These are phyloP conservation scores for Chrysoporthe deuterocubensis DNA, from an alignment of 2,329 filamentous ascomycete genomes.

Conservation along the genomic window DNA sequence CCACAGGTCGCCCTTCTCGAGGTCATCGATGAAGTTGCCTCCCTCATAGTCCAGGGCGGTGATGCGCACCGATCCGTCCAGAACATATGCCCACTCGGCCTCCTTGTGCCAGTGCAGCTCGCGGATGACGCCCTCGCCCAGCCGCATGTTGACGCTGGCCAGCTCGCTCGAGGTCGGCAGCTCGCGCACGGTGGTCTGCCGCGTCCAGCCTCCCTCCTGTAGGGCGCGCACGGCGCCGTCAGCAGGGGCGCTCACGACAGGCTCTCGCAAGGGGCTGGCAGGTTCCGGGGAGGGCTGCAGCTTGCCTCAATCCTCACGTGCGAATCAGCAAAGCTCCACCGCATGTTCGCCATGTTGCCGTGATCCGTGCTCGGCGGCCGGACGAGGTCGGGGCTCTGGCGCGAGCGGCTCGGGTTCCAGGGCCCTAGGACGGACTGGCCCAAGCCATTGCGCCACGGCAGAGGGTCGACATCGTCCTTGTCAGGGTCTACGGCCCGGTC, in stretches of 20 bases:
- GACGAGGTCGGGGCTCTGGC: conserved; percentile 72
- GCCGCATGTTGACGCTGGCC: conserved; percentile 78
- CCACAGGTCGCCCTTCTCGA: conserved; percentile 78
- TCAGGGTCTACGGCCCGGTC: conserved; percentile 66
- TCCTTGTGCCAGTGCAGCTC: conserved; percentile 84
- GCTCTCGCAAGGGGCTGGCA: too few relatives aligned
- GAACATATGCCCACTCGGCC: conserved; percentile 77
- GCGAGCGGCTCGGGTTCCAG: conserved; percentile 68
- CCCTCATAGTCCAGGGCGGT: conserved; percentile 77
- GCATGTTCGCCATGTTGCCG: conserved; percentile 71
- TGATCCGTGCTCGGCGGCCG: conserved; percentile 75
- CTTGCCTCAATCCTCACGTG: conserved; percentile 65
- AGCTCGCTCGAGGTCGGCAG: conserved; percentile 70
- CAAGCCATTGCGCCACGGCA: conserved; percentile 66
- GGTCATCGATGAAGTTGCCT: conserved; percentile 76
- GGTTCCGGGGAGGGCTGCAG: too few relatives aligned
- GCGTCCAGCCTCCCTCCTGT: conserved; percentile 76
- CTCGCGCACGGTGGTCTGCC: conserved; percentile 71
- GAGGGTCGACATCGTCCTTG: conserved; percentile 63
- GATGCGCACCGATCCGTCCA: conserved; percentile 71
- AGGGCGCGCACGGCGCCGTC: background rate
- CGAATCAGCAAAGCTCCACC: conserved; percentile 71
- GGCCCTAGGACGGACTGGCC: conserved; percentile 72
- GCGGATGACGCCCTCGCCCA: conserved; percentile 72
- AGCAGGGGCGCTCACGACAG: background rate